A percentile compares a stretch with the other conserved stretches of the same genome.
phyloP scores from a whole-genome alignment of 2,329 filamentous ascomycete genomes.

The Leptographium lundbergii region DNA sequence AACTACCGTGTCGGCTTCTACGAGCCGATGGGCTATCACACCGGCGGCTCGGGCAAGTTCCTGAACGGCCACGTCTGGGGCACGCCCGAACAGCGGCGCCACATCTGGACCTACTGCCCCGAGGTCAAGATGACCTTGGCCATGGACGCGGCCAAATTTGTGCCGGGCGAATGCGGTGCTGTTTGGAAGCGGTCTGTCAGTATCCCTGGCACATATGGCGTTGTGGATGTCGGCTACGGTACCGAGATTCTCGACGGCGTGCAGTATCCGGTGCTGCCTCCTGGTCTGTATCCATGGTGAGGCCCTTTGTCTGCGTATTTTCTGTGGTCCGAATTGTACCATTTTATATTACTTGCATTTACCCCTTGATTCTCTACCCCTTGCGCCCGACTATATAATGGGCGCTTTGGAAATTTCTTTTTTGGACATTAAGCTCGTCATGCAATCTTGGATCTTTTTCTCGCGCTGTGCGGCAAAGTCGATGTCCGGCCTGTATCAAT shows the following conservation, averaged over 20 bases:
- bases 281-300: slow-evolving; percentile 22
- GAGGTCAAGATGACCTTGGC: slow-evolving; percentile 44
- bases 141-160: slow-evolving; percentile 40
- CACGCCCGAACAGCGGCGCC: slow-evolving; percentile 29
- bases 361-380: not conserved
- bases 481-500: not conserved
- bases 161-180: slow-evolving; percentile 32
- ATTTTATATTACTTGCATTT: not conserved
- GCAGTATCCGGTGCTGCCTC: slow-evolving; percentile 27
- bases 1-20: slow-evolving; percentile 40
- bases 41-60: slow-evolving; percentile 32
- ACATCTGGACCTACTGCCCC: slow-evolving; percentile 45
- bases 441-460: not conserved
- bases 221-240: slow-evolving; percentile 20
- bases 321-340: not conserved
- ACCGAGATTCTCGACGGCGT: slow-evolving; percentile 27
- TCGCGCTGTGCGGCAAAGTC: not conserved
- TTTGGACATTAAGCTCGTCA: not conserved
- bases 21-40: slow-evolving; percentile 47
- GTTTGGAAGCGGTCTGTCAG: slow-evolving; percentile 30
- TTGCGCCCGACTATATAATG: not conserved
- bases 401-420: not conserved
- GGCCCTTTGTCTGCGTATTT: not conserved
- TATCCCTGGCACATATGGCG: slow-evolving; percentile 9
- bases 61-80: slow-evolving; percentile 37